Conservation (phyloP, 192 early-diverging fungal species). For the Anaeromyces robustus region DNA sequence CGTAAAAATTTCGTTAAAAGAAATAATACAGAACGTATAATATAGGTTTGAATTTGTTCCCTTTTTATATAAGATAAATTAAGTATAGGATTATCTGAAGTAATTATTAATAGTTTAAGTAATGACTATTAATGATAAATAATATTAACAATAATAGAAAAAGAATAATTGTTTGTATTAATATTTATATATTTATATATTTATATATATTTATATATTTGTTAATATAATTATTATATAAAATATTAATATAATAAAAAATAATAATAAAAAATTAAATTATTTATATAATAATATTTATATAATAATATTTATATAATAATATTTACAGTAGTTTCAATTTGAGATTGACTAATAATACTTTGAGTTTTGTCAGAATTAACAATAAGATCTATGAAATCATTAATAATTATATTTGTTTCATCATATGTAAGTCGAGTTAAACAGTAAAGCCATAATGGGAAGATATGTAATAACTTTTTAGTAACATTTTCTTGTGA, state of each 20-base stretch:
- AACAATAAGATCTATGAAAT: background rate
- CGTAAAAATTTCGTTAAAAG: background rate
- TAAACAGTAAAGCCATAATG: background rate
- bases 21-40: background rate
- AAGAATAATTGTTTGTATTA: too few relatives aligned
- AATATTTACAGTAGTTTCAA: background rate
- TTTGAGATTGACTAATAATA: background rate
- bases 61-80: background rate
- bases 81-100: background rate
- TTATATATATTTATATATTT: too few relatives aligned
- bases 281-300: too few relatives aligned
- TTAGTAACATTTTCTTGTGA: background rate
- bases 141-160: too few relatives aligned
- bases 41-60: background rate
- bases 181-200: too few relatives aligned
- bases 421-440: background rate
- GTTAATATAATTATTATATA: too few relatives aligned
- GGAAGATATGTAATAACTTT: background rate
- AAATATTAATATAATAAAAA: too few relatives aligned
- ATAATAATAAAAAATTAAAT: too few relatives aligned
- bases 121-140: background rate
- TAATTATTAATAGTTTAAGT: background rate
- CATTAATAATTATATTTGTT: background rate
- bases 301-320: too few relatives aligned
- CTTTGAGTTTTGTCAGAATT: background rate